Conservation (phyloP, 345 rosid species). For the Gossypium mustelinum region DNA sequence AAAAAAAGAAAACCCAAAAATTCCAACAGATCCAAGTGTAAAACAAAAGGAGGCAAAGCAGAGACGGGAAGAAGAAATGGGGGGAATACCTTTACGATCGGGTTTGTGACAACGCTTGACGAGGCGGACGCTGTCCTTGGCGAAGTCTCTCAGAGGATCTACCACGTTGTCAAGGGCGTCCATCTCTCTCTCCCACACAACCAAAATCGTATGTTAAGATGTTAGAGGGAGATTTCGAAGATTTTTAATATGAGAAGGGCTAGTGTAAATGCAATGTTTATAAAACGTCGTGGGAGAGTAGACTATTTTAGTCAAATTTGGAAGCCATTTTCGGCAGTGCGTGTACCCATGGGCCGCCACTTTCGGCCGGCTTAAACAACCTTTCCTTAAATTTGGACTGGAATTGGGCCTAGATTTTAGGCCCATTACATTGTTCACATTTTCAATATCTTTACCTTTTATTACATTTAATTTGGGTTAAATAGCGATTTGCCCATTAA, state of each 20-base stretch:
- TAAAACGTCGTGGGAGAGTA: neutral
- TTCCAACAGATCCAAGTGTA: neutral
- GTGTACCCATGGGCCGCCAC: neutral
- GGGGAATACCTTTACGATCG: constrained; percentile 54
- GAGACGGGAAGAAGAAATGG: no score
- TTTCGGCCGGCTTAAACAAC: neutral
- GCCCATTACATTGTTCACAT: neutral
- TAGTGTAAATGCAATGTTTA: neutral
- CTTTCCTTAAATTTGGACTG: neutral
- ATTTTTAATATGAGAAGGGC: neutral
- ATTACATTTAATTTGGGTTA: no score
- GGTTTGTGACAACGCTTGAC: constrained; percentile 84
- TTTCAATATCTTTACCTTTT: no score
- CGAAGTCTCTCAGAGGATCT: constrained; percentile 72
- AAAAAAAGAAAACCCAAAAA: neutral
- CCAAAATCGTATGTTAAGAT: neutral
- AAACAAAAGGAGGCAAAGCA: no score
- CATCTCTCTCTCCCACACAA: constrained; percentile 27
- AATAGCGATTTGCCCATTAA: no score
- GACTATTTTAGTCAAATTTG: neutral
- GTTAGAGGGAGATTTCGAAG: neutral
- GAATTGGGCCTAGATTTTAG: neutral
- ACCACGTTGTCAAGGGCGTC: constrained; percentile 62
- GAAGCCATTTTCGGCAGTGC: neutral
- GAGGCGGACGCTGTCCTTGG: constrained; percentile 73